Conservation (phyloP, 306 rosid genomes). For the Ormosia emarginata region DNA sequence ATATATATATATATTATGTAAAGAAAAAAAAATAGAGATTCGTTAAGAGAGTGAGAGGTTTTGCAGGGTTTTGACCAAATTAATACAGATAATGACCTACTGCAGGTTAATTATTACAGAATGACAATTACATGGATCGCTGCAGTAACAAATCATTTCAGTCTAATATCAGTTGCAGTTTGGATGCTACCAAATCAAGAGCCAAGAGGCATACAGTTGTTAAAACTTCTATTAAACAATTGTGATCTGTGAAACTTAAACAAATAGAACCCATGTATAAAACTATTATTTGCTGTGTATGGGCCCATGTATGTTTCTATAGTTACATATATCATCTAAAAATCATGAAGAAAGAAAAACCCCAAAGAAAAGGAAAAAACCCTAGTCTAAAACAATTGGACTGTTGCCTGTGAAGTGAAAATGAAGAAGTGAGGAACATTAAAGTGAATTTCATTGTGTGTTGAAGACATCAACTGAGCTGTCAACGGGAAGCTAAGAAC, state of each 20-base stretch:
- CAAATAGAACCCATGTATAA: neutral
- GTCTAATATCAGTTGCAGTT: neutral
- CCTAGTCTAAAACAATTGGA: neutral
- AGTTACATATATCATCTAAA: too few species aligned
- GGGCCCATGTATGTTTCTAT: neutral
- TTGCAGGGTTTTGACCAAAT: neutral
- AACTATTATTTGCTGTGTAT: neutral
- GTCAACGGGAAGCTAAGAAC: neutral
- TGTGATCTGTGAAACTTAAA: neutral
- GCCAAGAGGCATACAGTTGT: neutral
- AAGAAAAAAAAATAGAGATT: neutral
- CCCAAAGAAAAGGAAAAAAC: neutral
- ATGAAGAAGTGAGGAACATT: neutral
- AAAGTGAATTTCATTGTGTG: neutral
- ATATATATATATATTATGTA: too few species aligned
- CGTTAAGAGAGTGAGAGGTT: neutral
- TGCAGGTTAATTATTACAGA: neutral
- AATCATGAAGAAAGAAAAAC: too few species aligned
- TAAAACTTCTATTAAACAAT: neutral
- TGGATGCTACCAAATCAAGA: neutral
- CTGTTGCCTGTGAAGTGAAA: neutral
- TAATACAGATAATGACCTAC: neutral
- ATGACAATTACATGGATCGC: neutral
- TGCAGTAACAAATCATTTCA: neutral
- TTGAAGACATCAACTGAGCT: neutral